Base-by-base conservation (phyloP, 2,329 filamentous ascomycete species). In the Botrytis byssoidea region DNA sequence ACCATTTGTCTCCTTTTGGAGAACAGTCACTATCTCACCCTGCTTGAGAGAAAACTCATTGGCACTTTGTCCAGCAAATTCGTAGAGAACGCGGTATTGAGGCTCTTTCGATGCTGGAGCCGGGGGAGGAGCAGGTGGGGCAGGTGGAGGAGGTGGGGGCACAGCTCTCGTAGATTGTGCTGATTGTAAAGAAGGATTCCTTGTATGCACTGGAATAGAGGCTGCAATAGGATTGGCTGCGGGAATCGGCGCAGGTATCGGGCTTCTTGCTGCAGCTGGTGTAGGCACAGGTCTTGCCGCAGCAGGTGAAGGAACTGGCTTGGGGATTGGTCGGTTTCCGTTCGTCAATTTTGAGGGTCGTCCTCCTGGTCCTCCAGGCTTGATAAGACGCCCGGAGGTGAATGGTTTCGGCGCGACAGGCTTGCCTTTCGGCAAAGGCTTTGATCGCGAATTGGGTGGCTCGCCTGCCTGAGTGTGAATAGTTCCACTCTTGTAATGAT, bases 1-100 rank as follows among this genome's bases (percentile, higher is more conserved):
- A 97, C 95, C 96, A 81, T 98, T 98, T 82, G 88, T 91, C 83
- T 98, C 95, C 83, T 98, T 98, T 80, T 96, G 92, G n/a, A 97
- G 88, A 80, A 99, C 90, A 82, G 97, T 90, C 71, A 99, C 88
- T 67, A 97, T 83, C 76, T 98, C 93, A 69, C 92, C 94, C 68
- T 92, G 91, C 74, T 83, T 88, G 76, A 99, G 89, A 25, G 92
- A 91, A 70, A 99, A 86, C 83, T 98, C 95, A 77, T 97, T 97
- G 74, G 91, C 89, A 76, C 89, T 93, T 78, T 95, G 92, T 25
- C 94, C 94, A 72, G 86, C 88, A 82, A 98, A 99, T 79, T 98
- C 95, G 82, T 98, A 99, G 65, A 98, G 83, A 7, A 94, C 96
- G 85, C 94, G 96, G 79, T 93, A 97, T 78, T 91, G 93, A 42